These are phyloP conservation scores for Gymnopilus junonius DNA, from an alignment of 768 basidiomycete species.

Conservation along the genomic window DNA sequence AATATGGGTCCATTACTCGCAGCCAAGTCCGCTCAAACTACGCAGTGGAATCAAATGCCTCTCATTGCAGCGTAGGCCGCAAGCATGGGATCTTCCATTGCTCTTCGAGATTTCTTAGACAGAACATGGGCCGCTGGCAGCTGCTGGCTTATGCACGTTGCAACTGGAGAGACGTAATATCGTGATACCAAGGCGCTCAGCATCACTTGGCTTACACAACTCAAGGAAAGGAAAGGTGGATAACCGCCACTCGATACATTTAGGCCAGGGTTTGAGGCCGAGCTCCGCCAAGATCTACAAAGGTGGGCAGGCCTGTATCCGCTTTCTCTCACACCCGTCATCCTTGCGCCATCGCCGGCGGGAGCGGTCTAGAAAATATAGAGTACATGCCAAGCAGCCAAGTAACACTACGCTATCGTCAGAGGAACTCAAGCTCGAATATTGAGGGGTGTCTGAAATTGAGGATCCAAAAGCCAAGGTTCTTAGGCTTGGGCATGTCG, in stretches of 20 bases:
- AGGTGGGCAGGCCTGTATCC: too few species aligned
- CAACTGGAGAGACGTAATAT: not conserved
- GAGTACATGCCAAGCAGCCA: not conserved
- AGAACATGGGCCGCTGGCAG: not conserved
- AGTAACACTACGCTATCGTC: not conserved
- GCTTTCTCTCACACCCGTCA: not conserved
- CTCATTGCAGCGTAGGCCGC: too few species aligned
- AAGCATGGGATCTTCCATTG: not conserved
- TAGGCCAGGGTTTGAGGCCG: too few species aligned
- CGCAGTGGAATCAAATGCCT: conserved; percentile 11
- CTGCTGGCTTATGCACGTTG: not conserved
- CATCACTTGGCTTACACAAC: not conserved
- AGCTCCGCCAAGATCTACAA: too few species aligned
- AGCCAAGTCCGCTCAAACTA: conserved; percentile 16
- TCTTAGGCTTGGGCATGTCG: conserved; percentile 72
- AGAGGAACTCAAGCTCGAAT: not conserved
- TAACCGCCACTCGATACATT: too few species aligned
- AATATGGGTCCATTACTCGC: not conserved
- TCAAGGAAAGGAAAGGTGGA: too few species aligned
- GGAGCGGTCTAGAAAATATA: not conserved
- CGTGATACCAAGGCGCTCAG: not conserved
- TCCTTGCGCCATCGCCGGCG: not conserved
- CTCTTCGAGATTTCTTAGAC: not conserved
- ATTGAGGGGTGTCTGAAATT: too few species aligned
- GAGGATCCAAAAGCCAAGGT: too few species aligned